Conservation (phyloP, 1,284 basidiomycete species). For the Microbotryum lychnidis-dioicae region DNA sequence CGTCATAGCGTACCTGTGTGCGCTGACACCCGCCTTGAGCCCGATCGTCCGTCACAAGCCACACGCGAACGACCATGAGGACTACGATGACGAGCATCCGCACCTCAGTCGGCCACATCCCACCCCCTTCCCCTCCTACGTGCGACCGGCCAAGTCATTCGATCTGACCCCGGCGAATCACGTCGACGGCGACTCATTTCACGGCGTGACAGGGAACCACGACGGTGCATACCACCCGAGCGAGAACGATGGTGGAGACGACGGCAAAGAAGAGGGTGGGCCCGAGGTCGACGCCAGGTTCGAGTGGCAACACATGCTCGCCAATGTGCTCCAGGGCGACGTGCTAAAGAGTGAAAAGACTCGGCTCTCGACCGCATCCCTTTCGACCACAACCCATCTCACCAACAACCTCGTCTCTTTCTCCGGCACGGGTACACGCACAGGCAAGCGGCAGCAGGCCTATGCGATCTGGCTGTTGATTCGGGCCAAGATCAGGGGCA, state of each 20-base stretch:
- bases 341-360: conserved; percentile 88
- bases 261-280: conserved; percentile 19
- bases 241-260: conserved; percentile 6
- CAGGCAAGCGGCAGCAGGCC: conserved; percentile 38
- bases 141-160: conserved; percentile 23
- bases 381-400: conserved; percentile 29
- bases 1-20: conserved; percentile 9
- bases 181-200: neutral
- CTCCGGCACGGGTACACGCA: conserved; percentile 13
- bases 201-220: too few species aligned
- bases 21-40: neutral
- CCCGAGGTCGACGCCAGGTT: conserved; percentile 49
- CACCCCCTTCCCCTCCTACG: conserved; percentile 6
- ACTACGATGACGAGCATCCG: conserved; percentile 16
- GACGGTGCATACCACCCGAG: neutral
- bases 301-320: conserved; percentile 90
- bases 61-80: conserved; percentile 13
- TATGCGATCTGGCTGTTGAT: conserved; percentile 79
- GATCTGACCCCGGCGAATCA: conserved; percentile 20
- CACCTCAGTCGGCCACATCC: conserved; percentile 10
- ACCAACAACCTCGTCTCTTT: conserved; percentile 19
- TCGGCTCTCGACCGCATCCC: conserved; percentile 47
- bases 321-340: conserved; percentile 83
- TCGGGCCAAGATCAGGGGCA: conserved; percentile 72
- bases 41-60: neutral